Evolutionary conservation across 805 yeast species (phyloP), one percentile per base, ranked within the genome.

Genomic region (Yamadazyma kitorensis): DNA sequence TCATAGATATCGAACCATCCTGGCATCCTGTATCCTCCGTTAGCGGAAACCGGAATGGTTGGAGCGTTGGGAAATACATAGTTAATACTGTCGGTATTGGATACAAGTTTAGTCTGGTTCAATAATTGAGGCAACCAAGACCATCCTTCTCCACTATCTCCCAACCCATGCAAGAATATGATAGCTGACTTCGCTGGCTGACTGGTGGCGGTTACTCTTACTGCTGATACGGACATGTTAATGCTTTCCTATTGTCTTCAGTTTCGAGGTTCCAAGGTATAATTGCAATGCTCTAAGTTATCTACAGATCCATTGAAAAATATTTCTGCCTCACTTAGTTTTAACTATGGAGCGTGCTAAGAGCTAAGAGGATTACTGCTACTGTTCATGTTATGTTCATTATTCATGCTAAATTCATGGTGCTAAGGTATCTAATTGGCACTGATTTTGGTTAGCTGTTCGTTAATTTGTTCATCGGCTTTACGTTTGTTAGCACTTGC

Each of bases 61-160:
- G 96, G 96, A 0, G 98, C 97, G 53, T 82, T 80, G 4, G 98
- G 98, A 48, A 93, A 86, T n/a, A 89, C 72, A 49, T 83, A 88
- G 46, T 80, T 81, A 44, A 62, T 59, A 14, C 54, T 41, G 3
- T 60, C 62, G 74, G 71, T 47, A 72, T 78, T 45, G 62, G 68
- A 48, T 72, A 81, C 13, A 55, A 71, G 14, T 32, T 51, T 59
- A 3, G 60, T 39, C 38, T 59, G 62, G 15, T 69, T 70, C 17
- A 85, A 71, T 34, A 77, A 61, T 24, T 80, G 82, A 4, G 93
- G 85, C 25, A 91, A 61, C 67, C 86, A 86, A 28, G 76, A 68
- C 96, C 96, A 91, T 2, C 97, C 97, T 12, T 71, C 68, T 4
- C 96, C 97, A 0, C 86, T 58, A 56, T 91, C 98, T 7, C 98